Evolutionary conservation across 1,139 yeast species (phyloP).

Genomic region (Kodamaea suecica): DNA sequence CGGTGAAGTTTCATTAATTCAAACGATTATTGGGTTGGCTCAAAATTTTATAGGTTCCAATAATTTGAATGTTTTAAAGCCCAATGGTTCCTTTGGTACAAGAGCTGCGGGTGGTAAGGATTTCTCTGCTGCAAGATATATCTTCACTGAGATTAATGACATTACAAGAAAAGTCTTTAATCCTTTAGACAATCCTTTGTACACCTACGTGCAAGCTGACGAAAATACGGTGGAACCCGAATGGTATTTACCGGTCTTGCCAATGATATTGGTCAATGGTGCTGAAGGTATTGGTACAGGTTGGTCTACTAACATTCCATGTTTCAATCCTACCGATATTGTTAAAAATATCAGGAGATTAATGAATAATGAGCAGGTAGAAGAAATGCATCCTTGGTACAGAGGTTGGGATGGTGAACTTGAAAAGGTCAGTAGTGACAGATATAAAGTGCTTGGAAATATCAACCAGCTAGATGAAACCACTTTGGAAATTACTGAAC

Average conservation of each 20-base stretch:
- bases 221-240: constrained; percentile 94
- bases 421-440: constrained; percentile 61
- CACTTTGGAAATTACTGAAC: constrained; percentile 84
- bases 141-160: constrained; percentile 78
- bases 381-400: constrained; percentile 89
- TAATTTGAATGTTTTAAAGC: constrained; percentile 78
- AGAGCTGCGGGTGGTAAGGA: constrained; percentile 98
- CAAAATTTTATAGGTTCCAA: constrained; percentile 94
- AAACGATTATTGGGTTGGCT: constrained; percentile 89
- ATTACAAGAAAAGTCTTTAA: constrained; percentile 76
- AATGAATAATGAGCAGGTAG: constrained; percentile 70
- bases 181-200: constrained; percentile 75
- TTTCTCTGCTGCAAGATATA: constrained; percentile 97
- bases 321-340: constrained; percentile 82
- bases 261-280: constrained; percentile 92
- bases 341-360: constrained; percentile 68
- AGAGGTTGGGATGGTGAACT: constrained; percentile 92
- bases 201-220: constrained; percentile 84
- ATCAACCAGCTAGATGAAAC: constrained; percentile 79
- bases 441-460: constrained; percentile 71
- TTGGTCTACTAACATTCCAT: constrained; percentile 94
- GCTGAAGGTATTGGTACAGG: constrained; percentile 99
- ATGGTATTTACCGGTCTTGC: constrained; percentile 90
- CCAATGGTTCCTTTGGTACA: constrained; percentile 96
- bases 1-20: constrained; percentile 85